These are phyloP conservation scores for Aphanomyces invadans DNA, from an alignment of 352 stramenopile genomes.

Conservation along the genomic window DNA sequence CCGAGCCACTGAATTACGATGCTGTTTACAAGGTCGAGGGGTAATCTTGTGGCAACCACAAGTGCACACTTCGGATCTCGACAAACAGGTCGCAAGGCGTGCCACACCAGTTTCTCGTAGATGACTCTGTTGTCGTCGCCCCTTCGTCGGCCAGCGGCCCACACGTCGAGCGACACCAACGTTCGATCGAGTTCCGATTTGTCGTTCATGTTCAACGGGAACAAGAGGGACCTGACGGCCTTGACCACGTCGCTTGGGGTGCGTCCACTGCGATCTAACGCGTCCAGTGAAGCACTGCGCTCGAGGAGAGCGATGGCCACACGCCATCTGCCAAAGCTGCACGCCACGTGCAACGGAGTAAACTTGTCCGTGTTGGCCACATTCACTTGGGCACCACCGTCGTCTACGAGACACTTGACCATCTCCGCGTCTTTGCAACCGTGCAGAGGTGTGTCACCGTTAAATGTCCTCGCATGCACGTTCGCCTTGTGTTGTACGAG, in stretches of 20 bases:
- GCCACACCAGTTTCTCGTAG: background rate
- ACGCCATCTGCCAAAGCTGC: constrained; percentile 17
- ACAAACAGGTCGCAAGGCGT: background rate
- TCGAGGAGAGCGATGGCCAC: constrained; percentile 1
- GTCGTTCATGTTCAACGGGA: background rate
- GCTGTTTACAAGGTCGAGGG: background rate
- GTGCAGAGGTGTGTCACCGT: constrained; percentile 15
- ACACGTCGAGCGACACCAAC: background rate
- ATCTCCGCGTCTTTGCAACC: background rate
- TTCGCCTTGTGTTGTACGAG: constrained; percentile 8
- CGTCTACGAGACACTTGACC: background rate
- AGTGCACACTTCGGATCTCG: constrained; percentile 1
- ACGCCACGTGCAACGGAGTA: constrained; percentile 14
- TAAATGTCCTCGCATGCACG: constrained; percentile 3
- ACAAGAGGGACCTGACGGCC: background rate
- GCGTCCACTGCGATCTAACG: background rate
- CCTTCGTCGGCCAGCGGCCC: background rate
- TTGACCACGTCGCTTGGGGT: background rate
- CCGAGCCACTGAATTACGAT: constrained; percentile 15
- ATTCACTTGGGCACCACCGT: background rate
- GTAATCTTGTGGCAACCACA: background rate
- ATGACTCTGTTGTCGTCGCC: background rate
- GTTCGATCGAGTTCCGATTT: constrained; percentile 1
- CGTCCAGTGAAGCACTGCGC: background rate
- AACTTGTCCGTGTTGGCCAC: background rate